Conservation (phyloP, 169 alveolate species). For the Babesia gibsoni region DNA sequence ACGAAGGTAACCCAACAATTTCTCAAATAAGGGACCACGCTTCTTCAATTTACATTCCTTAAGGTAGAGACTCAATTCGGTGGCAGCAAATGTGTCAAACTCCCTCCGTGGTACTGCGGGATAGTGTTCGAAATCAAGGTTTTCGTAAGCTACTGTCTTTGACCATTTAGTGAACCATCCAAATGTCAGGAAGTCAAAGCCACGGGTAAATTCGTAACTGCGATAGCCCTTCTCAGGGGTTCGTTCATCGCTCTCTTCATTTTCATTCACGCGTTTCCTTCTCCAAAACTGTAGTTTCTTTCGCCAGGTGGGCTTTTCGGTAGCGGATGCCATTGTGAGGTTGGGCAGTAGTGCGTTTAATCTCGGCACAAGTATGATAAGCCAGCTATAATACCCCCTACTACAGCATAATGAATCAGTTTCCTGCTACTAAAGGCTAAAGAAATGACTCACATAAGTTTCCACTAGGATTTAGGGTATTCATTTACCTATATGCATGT, state of each 20-base stretch:
- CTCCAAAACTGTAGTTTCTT: background rate
- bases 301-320: background rate
- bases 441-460: no score
- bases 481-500: no score
- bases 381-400: no score
- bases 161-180: conserved; percentile 58
- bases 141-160: conserved; percentile 37
- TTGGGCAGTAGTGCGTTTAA: no score
- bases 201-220: conserved; percentile 31
- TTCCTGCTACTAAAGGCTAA: no score
- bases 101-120: conserved; percentile 55
- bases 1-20: conserved; percentile 41
- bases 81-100: conserved; percentile 48
- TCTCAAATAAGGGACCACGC: conserved; percentile 24
- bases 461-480: no score
- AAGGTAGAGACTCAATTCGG: conserved; percentile 35
- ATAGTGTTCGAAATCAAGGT: conserved; percentile 27
- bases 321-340: background rate
- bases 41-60: conserved; percentile 1
- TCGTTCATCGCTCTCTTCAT: background rate
- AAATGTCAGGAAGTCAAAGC: conserved; percentile 36
- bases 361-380: no score
- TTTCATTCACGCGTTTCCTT: background rate
- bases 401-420: no score
- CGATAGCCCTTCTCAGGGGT: conserved; percentile 24